Conservation (phyloP, 2,329 filamentous ascomycete genomes). For the Pseudocercospora vitis region DNA sequence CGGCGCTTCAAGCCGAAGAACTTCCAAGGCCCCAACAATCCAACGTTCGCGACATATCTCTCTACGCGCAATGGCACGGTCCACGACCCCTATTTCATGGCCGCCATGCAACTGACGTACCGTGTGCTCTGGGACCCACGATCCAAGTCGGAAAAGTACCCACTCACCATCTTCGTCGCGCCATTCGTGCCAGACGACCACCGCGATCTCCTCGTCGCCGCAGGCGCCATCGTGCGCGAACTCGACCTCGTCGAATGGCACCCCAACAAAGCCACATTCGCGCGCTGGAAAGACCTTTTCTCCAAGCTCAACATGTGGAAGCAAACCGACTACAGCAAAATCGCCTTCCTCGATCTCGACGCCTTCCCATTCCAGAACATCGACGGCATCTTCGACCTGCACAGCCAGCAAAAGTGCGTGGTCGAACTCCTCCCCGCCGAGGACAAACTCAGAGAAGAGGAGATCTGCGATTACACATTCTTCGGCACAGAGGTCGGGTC, state of each 20-base stretch:
- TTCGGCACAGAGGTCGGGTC: constrained; percentile 18
- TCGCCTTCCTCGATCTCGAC: constrained; percentile 92
- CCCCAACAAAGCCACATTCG: constrained; percentile 19
- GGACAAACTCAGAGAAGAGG: constrained; percentile 16
- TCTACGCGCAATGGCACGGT: constrained; percentile 25
- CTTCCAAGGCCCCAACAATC: constrained; percentile 24
- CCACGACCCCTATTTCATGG: constrained; percentile 28
- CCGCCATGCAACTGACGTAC: constrained; percentile 26
- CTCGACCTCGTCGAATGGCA: constrained; percentile 25
- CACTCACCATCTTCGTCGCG: constrained; percentile 27
- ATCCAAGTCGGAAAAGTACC: constrained; percentile 25
- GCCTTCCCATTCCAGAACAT: constrained; percentile 36
- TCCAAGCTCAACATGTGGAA: constrained; percentile 95
- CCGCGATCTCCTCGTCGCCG: constrained; percentile 22
- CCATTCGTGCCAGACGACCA: constrained; percentile 25
- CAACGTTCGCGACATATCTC: constrained; percentile 25
- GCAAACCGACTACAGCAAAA: constrained; percentile 80
- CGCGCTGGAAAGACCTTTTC: constrained; percentile 51
- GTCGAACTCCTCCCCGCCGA: constrained; percentile 26
- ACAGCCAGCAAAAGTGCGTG: constrained; percentile 19
- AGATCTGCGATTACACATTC: constrained; percentile 27
- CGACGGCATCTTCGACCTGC: constrained; percentile 27
- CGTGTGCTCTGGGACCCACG: constrained; percentile 26
- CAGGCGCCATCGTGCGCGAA: constrained; percentile 27
- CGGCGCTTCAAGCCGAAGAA: constrained; percentile 24